A percentile compares a stretch with the other conserved stretches of the same genome.
Evolutionary conservation across 225 moss, liverwort and hornwort genomes (phyloP).

Genomic region (Thuidium tamariscinum): DNA sequence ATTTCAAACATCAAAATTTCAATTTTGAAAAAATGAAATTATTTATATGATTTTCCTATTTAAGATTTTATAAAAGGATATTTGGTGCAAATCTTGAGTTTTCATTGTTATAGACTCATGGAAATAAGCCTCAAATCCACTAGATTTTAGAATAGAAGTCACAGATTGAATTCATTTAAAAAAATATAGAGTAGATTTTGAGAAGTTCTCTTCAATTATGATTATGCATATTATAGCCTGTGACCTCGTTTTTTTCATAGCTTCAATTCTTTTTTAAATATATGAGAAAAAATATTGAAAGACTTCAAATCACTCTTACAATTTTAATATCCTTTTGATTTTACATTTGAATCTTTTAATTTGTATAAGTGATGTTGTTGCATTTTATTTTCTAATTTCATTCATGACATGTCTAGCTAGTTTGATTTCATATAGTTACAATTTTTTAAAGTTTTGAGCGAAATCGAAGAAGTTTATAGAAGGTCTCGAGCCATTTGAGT

Average conservation of each 20-base stretch:
- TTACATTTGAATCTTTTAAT: not conserved
- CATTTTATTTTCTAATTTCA: fast-evolving
- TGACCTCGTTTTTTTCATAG: not conserved
- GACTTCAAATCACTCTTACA: not conserved
- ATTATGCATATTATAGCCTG: not conserved
- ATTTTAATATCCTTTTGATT: fast-evolving
- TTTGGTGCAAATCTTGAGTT: no score
- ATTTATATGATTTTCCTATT: not conserved
- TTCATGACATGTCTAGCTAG: fast-evolving
- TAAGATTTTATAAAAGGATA: not conserved
- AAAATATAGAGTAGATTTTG: not conserved
- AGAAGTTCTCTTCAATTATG: fast-evolving
- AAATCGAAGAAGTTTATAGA: no score
- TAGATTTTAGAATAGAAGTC: fast-evolving
- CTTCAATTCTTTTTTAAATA: not conserved
- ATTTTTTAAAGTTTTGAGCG: no score
- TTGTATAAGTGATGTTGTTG: no score
- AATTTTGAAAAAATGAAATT: not conserved
- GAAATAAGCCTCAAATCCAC: not conserved
- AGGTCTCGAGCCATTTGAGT: no score
- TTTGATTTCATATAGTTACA: not conserved
- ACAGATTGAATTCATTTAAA: not conserved
- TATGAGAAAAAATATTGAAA: not conserved
- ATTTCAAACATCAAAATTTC: not conserved
- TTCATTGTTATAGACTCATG: not conserved